phyloP scores from a whole-genome alignment of 805 yeast genomes.

The Clavispora phyllophila region DNA sequence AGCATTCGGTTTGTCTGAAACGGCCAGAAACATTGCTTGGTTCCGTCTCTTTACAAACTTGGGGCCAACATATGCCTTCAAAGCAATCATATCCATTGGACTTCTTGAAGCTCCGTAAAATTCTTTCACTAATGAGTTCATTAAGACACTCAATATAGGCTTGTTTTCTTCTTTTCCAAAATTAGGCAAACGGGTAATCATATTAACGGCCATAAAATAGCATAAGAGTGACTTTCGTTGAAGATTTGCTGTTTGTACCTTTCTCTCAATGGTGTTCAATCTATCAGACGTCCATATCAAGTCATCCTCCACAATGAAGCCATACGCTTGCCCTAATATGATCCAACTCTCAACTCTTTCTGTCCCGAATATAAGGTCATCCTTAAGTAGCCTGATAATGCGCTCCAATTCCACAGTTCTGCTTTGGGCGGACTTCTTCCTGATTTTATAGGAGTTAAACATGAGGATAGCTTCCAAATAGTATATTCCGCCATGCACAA shows the following conservation, averaged over 20 bases:
- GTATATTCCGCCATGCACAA: slow-evolving; percentile 54
- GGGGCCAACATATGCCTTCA: slow-evolving; percentile 38
- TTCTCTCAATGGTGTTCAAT: slow-evolving; percentile 57
- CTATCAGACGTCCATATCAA: slow-evolving; percentile 90
- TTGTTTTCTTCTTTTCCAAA: slow-evolving; percentile 14
- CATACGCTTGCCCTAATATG: slow-evolving; percentile 72
- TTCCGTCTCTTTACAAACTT: slow-evolving; percentile 23
- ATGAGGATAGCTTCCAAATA: slow-evolving; percentile 64
- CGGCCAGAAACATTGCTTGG: slow-evolving; percentile 22
- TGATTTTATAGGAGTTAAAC: slow-evolving; percentile 59
- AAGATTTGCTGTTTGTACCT: slow-evolving; percentile 51
- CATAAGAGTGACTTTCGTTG: slow-evolving; percentile 72
- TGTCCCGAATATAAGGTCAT: slow-evolving; percentile 64
- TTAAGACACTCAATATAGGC: slow-evolving; percentile 39
- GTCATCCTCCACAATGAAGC: slow-evolving; percentile 80
- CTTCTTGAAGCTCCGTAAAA: slow-evolving; percentile 53
- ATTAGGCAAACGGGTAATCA: slow-evolving; percentile 10
- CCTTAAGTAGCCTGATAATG: slow-evolving; percentile 58
- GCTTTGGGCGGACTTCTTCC: slow-evolving; percentile 77
- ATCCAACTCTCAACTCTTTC: slow-evolving; percentile 82
- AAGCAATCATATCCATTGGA: slow-evolving; percentile 64
- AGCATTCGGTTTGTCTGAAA: slow-evolving; percentile 18
- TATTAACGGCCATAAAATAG: slow-evolving; percentile 65
- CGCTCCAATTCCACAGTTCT: slow-evolving; percentile 76
- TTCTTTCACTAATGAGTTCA: slow-evolving; percentile 54